These are phyloP conservation scores for Rugonectria rugulosa DNA, from an alignment of 2,329 filamentous ascomycete genomes.

Conservation along the genomic window DNA sequence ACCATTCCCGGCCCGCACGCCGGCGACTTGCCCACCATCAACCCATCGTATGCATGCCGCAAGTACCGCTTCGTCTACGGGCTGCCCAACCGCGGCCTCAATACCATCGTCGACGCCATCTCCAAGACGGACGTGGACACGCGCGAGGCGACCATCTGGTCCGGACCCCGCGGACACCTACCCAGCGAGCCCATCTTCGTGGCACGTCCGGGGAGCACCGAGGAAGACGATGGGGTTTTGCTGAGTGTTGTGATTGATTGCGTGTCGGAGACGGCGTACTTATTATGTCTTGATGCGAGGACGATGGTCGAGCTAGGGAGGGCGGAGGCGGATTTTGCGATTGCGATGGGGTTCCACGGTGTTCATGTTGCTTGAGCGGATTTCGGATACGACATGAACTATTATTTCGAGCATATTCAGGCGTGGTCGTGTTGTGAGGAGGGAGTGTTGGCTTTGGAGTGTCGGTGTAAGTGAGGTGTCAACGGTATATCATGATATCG, in stretches of 20 bases:
- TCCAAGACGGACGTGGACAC: constrained; percentile 70
- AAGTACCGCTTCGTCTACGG: constrained; percentile 69
- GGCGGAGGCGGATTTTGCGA: constrained; percentile 66
- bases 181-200: constrained; percentile 77
- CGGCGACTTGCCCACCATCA: constrained; percentile 73
- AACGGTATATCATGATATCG: neutral
- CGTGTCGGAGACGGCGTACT: constrained; percentile 63
- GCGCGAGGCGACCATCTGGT: constrained; percentile 63
- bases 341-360: constrained; percentile 73
- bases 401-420: neutral
- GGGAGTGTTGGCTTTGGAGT: no score
- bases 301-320: constrained; percentile 70
- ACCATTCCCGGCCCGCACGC: constrained; percentile 60
- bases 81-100: constrained; percentile 62
- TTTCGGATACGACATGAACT: neutral
- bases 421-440: neutral
- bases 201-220: constrained; percentile 48
- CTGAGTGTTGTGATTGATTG: constrained; percentile 72
- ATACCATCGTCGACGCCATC: constrained; percentile 68
- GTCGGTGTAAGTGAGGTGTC: no score
- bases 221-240: constrained; percentile 70
- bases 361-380: constrained; percentile 47
- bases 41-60: constrained; percentile 60
- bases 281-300: constrained; percentile 70
- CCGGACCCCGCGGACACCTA: constrained; percentile 63